Base-by-base conservation (phyloP, 2,329 filamentous ascomycete genomes). In the Colletotrichum horii region DNA sequence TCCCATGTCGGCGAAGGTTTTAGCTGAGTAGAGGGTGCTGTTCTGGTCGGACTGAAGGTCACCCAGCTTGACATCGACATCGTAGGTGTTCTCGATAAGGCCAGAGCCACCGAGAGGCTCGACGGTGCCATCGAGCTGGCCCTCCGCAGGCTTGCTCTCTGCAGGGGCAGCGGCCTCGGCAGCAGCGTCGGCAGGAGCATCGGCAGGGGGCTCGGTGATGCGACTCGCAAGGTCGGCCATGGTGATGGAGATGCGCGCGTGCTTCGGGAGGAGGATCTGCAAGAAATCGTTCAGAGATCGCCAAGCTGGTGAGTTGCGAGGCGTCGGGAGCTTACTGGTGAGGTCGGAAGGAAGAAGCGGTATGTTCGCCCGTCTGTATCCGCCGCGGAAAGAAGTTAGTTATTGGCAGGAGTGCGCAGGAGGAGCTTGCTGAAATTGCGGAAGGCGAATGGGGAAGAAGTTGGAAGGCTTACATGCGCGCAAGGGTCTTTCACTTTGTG, bases 31-130 rank as follows among this genome's bases (percentile, higher is more conserved):
- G 28, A 98, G 91, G 14, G 96, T 96, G 82, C 96, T 96, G 81
- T 95, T 94, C 14, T 94, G 92, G 82, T 98, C 95, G 34, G 92
- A 91, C 85, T 98, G 96, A 70, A 98, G 89, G 82, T 98, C 96
- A 80, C 94, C 96, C 75, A 98, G 91, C 85, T 96, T 97, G 80
- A 99, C 95, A 82, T 98, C 94, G 79, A 99, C 96, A 79, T 97
- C 94, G 85, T 94, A 97, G 74, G 94, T 93, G 6, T 93, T 92
- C 84, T 98, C 95, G 62, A 91, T 84, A 32, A 93, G 87, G 64
- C 87, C 88, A 52, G 91, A 91, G 70, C 89, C 91, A 52, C 84
- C 83, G 24, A 83, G 79, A 30, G 79, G 76, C 62, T 84, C 83
- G 48, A 82, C 80, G 61, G 83, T 80, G 64, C 84, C 85, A 65